These are phyloP conservation scores for Botryosphaeria dothidea DNA, from an alignment of 2,329 filamentous ascomycete species.

Conservation along the genomic window DNA sequence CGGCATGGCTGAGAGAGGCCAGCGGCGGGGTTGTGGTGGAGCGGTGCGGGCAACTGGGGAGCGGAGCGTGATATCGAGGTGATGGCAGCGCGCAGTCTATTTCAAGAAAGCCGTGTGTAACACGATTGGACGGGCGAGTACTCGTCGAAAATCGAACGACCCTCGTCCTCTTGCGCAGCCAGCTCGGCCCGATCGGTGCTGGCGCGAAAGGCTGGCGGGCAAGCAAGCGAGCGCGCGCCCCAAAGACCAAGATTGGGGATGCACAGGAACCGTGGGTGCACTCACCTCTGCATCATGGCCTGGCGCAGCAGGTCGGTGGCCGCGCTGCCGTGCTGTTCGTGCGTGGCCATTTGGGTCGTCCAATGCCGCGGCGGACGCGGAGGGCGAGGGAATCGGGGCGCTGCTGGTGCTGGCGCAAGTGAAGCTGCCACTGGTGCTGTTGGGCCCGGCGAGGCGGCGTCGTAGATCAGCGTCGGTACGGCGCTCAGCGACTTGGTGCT, in stretches of 20 bases:
- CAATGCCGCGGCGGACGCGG: conserved; percentile 17
- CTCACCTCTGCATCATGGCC: conserved; percentile 60
- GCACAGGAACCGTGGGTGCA: conserved; percentile 23
- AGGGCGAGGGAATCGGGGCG: conserved; percentile 16
- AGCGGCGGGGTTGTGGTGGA: conserved; percentile 14
- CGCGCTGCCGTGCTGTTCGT: conserved; percentile 43
- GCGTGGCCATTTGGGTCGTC: conserved; percentile 27
- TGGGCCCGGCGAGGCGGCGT: conserved; percentile 2
- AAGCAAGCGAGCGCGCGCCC: conserved; percentile 7
- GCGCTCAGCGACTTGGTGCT: conserved; percentile 43
- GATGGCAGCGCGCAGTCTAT: conserved; percentile 22
- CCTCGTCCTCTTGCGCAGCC: conserved; percentile 21
- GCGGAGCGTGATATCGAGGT: conserved; percentile 13
- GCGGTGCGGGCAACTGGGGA: conserved; percentile 1
- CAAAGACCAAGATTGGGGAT: not conserved
- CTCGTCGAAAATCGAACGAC: conserved; percentile 24
- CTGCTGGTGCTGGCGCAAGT: conserved; percentile 21
- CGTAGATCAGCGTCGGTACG: conserved; percentile 42
- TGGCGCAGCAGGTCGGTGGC: conserved; percentile 61
- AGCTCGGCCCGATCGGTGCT: conserved; percentile 18
- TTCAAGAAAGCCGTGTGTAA: conserved; percentile 34
- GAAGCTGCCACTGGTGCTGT: conserved; percentile 21
- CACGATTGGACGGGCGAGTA: conserved; percentile 21
- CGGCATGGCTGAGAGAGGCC: conserved; percentile 27
- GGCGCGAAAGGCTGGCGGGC: conserved; percentile 12